A percentile compares a stretch with the other conserved stretches of the same genome.
These are phyloP conservation scores for Fagopyrum tataricum DNA, from an alignment of 148 eudicot species.

Conservation along the genomic window DNA sequence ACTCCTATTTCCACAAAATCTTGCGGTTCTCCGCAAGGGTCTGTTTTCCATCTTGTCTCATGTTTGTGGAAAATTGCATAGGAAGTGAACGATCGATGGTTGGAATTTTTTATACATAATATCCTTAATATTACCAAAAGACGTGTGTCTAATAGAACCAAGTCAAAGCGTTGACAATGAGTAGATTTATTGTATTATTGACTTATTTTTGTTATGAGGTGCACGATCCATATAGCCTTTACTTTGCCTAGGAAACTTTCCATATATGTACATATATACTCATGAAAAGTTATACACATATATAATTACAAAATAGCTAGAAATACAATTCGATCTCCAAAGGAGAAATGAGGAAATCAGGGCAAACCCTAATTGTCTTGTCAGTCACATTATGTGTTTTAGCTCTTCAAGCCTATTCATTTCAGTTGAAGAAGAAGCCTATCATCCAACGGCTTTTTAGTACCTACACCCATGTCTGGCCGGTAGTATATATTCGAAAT, in stretches of 20 bases:
- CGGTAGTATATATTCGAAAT: not conserved
- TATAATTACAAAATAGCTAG: not conserved
- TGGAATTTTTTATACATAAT: no score
- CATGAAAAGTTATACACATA: not conserved
- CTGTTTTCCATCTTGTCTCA: no score
- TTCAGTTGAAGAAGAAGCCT: not conserved
- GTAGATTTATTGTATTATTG: not conserved
- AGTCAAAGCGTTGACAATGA: slow-evolving; percentile 1
- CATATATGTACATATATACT: not conserved
- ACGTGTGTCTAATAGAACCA: not conserved
- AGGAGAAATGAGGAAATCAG: not conserved
- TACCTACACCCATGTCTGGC: slow-evolving; percentile 12
- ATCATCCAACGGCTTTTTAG: not conserved
- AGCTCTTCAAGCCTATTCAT: not conserved
- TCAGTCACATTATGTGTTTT: not conserved
- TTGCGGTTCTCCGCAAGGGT: no score
- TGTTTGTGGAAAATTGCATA: no score
- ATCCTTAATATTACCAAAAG: no score
- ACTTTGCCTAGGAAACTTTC: not conserved
- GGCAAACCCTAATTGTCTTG: not conserved
- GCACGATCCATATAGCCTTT: not conserved
- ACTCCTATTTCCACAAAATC: no score
- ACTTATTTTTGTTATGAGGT: not conserved
- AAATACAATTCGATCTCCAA: not conserved
- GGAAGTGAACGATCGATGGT: no score